These are phyloP conservation scores for Penicillium sp. DNA, from an alignment of 2,329 filamentous ascomycete genomes.

Conservation along the genomic window DNA sequence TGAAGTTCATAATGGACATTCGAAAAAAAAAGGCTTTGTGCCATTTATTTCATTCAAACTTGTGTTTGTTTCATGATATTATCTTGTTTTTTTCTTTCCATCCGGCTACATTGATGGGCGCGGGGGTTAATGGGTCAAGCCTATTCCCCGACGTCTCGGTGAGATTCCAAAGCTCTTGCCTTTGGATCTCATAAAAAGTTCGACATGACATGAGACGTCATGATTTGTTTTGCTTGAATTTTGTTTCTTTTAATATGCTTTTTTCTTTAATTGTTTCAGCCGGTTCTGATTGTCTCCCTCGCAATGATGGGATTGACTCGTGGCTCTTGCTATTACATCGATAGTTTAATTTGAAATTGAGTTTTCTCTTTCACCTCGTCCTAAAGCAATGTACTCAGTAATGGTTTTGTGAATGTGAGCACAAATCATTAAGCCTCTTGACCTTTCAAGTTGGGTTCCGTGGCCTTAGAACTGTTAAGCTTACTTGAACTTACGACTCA, in stretches of 20 bases:
- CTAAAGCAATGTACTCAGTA: neutral
- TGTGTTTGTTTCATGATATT: slow-evolving; percentile 15
- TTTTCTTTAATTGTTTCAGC: slow-evolving; percentile 30
- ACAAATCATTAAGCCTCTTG: too few species aligned
- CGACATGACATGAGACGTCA: slow-evolving; percentile 22
- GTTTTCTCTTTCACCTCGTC: neutral
- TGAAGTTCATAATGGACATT: slow-evolving; percentile 19
- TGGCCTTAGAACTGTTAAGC: too few species aligned
- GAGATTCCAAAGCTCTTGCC: slow-evolving; percentile 28
- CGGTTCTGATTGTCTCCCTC: slow-evolving; percentile 58
- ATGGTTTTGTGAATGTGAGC: too few species aligned
- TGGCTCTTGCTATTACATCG: slow-evolving; percentile 36
- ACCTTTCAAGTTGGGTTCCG: too few species aligned
- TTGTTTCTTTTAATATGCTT: slow-evolving; percentile 17
- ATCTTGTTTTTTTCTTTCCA: slow-evolving; percentile 20
- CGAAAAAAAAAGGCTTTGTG: neutral
- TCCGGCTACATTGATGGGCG: slow-evolving; percentile 35
- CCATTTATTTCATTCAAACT: neutral
- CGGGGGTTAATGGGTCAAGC: slow-evolving; percentile 40
- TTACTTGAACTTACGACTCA: too few species aligned
- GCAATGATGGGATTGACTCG: slow-evolving; percentile 52
- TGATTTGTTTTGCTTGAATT: slow-evolving; percentile 6
- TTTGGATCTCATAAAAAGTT: slow-evolving; percentile 36
- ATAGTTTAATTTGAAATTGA: slow-evolving; percentile 1
- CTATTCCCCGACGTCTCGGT: slow-evolving; percentile 31